Base-by-base conservation (phyloP, 1,139 yeast genomes). In the Kodamaea fungicola region DNA sequence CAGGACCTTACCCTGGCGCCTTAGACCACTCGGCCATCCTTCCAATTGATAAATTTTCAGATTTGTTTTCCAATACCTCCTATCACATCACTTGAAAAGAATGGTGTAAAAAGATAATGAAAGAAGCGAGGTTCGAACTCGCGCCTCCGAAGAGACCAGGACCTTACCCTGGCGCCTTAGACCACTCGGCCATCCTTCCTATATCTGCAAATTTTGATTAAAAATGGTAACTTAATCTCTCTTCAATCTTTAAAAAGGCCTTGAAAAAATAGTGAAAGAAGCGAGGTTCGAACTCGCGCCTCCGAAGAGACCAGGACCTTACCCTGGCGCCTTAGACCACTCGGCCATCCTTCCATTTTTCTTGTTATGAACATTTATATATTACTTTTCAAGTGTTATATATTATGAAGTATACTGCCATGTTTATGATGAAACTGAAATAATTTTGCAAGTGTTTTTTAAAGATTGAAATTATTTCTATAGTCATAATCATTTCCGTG, bases 91-190 rank as follows among this genome's bases (percentile, higher is more conserved):
- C 19, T 16, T 4, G 5, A 16, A 16, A 16, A 10, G 13, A 3
- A 6, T 9, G 12, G 8, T 22, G 13, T 9, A 25, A 24, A 26
- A 24, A 13, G 21, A 32, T 12, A 25, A 25, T 34, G 37, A 30
- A 34, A 31, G 33, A 30, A 22, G 69, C 74, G 74, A 66, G 74
- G 65, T 68, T 69, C 72, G 75, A 68, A 69, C 75, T 67, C 74
- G 74, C 72, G 74, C 75, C 74, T 68, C 75, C 73, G 74, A 62
- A 67, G 73, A 68, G 74, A 69, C 74, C 73, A 68, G 74, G 74
- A 67, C 70, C 70, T 64, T 64, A 64, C 69, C 70, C 70, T 64
- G 69, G 70, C 69, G 70, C 70, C 70, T 64, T 64, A 63, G 69
- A 64, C 70, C 70, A 64, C 69, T 63, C 69, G 69, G 69, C 69